Evolutionary conservation across 352 stramenopile species (phyloP), one percentile per base, ranked within the genome.

Genomic region (Saprolegnia parasitica): DNA sequence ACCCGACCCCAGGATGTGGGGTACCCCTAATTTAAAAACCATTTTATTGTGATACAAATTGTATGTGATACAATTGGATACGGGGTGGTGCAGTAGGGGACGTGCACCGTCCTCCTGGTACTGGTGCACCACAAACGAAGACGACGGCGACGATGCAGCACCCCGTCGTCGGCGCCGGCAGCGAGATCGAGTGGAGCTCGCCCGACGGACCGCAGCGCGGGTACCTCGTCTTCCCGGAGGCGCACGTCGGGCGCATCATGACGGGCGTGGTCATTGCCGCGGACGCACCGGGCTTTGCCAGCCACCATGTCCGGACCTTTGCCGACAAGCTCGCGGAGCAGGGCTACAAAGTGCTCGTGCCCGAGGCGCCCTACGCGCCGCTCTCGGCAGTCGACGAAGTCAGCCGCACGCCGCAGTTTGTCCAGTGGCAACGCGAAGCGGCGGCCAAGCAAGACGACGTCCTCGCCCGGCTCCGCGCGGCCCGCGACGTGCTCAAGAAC

Each of bases 311-410:
- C 72, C 60, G 74, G 60, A 84, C 83, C 5, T 96, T 94, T 71
- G 87, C 87, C 5, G 87, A 96, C 71, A 93, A 93, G 52, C 73
- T 96, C 56, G 86, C 86, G 4, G 87, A 96, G 65, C 87, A 96
- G 71, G 85, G 86, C 60, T 96, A 94, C 75, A 94, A 96, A 67
- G 86, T 96, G 61, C 71, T 94, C 50, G 84, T 91, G 58, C 65
- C 91, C 61, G 77, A 86, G 68, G 56, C 85, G 32, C 81, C 80
- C 45, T 60, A 11, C n/a, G 56, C 56, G n/a, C 23, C 61, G 11
- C 47, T 49, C 3, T 71, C 82, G 50, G 70, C 58, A 6, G 63
- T 42, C 21, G 57, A 56, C 21, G 72, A 76, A 42, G 45, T 60
- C 10, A 72, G 9, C 20, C 24, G 52, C 46, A 49, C 63, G 16